Base-by-base conservation (phyloP, 352 stramenopile genomes). In the Phytophthora ramorum region DNA sequence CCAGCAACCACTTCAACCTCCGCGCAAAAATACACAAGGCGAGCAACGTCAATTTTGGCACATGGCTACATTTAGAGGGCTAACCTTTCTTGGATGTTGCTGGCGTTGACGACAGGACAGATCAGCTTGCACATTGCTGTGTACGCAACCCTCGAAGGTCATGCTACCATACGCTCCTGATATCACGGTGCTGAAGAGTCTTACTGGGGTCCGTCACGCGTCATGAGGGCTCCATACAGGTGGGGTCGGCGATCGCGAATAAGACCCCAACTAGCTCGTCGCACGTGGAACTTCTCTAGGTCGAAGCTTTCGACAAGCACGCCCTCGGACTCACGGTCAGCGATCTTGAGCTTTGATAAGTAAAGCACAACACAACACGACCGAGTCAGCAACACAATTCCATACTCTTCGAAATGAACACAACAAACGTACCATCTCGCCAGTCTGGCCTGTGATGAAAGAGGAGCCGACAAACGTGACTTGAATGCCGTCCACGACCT, bases 381-480 rank as follows among this genome's bases (percentile, higher is more conserved):
- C n/a, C 3, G n/a, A 46, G 48, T 65, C 26, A 71, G 53, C 10
- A 56, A 41, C 7, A 16, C 40, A 14, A 24, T 10, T 26, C 9
- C 7, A 46, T 2, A 22, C 40, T 24, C 40, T 24, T 46, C 40
- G 26, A 32, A 32, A 8, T 32, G 0, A 37, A 20, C 1, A 46
- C 4, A 14, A 17, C 17, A 12, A 63, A 63, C 59, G 34, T 60
- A 97, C 84, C 78, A 97, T 93, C 54, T 96, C 90, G 32, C 92
- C 92, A 13, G 89, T 97, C 55, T 96, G 88, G 17, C 93, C 90
- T 17, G 89, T 93, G 67, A 98, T 97, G 75, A 98, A 98, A 2
- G 89, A 97, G 38, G 85, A 96, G 3, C 92, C 92, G 51, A 95
- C 96, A 62, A 98, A 98, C n/a, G 85, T 95, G 44, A 97, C 85